Percentiles rank a stretch among this genome's conserved stretches.
Evolutionary conservation across 805 yeast genomes (phyloP).

Genomic region (Candida mattraensis): DNA sequence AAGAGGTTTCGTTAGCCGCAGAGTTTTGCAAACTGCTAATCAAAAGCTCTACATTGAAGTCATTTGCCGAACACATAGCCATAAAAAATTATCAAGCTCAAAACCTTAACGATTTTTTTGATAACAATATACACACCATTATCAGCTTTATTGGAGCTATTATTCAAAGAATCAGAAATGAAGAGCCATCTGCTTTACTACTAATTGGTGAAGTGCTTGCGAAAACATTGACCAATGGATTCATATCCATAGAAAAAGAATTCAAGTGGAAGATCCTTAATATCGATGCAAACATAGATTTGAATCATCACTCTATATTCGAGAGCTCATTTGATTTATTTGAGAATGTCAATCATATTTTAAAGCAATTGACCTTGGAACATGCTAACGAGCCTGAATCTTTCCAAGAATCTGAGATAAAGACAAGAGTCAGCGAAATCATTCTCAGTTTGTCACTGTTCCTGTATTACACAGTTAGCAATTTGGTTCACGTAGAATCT

Average conservation of each 20-base stretch:
- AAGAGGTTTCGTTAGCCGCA: slow-evolving; percentile 17
- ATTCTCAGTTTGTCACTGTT: slow-evolving; percentile 23
- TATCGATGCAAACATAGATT: slow-evolving; percentile 4
- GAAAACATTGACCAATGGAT: slow-evolving; percentile 16
- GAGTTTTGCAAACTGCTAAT: slow-evolving; percentile 14
- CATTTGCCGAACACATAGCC: slow-evolving; percentile 2
- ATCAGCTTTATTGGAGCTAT: slow-evolving; percentile 8
- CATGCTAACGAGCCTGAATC: slow-evolving; percentile 19
- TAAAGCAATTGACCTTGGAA: slow-evolving; percentile 12
- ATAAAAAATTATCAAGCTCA: slow-evolving; percentile 1
- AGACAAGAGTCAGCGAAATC: slow-evolving; percentile 15
- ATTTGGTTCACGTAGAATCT: neutral
- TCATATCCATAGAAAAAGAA: slow-evolving; percentile 19
- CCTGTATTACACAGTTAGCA: slow-evolving; percentile 22
- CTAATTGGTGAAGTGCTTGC: slow-evolving; percentile 13
- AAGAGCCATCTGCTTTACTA: slow-evolving; percentile 13
- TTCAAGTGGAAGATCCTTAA: slow-evolving; percentile 13
- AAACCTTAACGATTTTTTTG: slow-evolving; percentile 11
- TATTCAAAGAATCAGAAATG: slow-evolving; percentile 3
- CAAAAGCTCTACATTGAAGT: slow-evolving; percentile 1
- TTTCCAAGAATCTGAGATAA: slow-evolving; percentile 10
- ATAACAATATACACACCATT: slow-evolving; percentile 3
- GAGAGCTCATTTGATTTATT: slow-evolving; percentile 16
- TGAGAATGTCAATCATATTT: slow-evolving; percentile 19
- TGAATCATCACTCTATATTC: slow-evolving; percentile 19